A percentile compares a stretch with the other conserved stretches of the same genome.
phyloP scores from a whole-genome alignment of 2,329 filamentous ascomycete species.

The Cephalotrichum gorgonifer region DNA sequence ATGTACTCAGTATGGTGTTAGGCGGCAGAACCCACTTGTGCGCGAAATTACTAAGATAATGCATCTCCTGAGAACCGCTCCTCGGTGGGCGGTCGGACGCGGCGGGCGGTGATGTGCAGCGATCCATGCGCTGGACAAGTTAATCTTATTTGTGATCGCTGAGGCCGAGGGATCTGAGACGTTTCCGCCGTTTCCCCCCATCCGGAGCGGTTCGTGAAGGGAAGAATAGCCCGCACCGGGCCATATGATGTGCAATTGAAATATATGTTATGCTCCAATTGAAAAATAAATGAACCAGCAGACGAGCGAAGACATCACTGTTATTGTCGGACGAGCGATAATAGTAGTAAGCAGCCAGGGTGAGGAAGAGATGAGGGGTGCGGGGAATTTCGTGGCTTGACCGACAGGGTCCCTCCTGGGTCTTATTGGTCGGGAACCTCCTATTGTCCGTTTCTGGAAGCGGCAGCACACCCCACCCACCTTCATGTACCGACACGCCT shows the following conservation, averaged over 20 bases:
- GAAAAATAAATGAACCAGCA: too few relatives aligned
- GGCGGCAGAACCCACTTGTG: too few relatives aligned
- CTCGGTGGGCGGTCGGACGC: too few relatives aligned
- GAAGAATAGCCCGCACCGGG: too few relatives aligned
- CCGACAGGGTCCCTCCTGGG: neutral
- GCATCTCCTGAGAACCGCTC: neutral
- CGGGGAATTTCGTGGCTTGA: conserved; percentile 1
- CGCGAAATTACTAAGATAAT: too few relatives aligned
- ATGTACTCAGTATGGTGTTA: too few relatives aligned
- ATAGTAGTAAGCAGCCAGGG: neutral
- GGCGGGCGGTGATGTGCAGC: neutral
- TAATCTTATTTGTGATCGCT: neutral
- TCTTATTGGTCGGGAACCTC: neutral
- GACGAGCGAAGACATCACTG: too few relatives aligned
- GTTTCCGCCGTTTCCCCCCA: neutral
- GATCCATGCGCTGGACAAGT: neutral
- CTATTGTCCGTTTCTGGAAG: neutral
- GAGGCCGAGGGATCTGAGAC: neutral
- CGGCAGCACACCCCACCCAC: neutral
- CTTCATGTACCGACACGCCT: conserved; percentile 1
- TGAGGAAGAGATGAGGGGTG: neutral
- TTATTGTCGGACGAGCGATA: too few relatives aligned
- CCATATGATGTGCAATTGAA: too few relatives aligned
- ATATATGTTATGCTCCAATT: too few relatives aligned
- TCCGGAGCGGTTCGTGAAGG: too few relatives aligned